These are phyloP conservation scores for Adenanthera pavonina DNA, from an alignment of 306 rosid species.

Conservation along the genomic window DNA sequence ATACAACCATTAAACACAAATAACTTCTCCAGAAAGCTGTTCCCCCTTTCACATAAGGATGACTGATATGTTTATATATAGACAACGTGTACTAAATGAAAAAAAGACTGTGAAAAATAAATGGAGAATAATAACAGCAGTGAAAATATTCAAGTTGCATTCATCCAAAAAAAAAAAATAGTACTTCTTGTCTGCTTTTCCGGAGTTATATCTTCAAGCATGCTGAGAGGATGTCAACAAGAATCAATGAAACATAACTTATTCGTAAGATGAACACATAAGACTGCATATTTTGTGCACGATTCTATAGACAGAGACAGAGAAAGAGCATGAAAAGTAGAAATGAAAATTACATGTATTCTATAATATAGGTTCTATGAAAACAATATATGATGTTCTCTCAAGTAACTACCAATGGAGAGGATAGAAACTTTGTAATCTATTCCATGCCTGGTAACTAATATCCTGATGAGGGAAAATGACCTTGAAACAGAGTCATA, in stretches of 20 bases:
- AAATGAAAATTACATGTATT: neutral
- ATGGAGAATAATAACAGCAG: neutral
- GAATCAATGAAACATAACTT: neutral
- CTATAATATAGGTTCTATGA: neutral
- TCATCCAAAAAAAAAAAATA: neutral
- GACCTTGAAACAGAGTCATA: neutral
- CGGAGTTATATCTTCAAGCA: neutral
- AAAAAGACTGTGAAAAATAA: constrained; percentile 14
- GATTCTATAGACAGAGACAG: constrained; percentile 1
- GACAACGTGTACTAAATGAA: neutral
- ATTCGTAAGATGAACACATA: neutral
- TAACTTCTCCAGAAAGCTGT: constrained; percentile 10
- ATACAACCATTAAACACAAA: neutral
- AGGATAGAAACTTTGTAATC: neutral
- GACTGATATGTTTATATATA: neutral
- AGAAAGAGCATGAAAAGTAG: neutral
- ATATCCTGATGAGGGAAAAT: neutral
- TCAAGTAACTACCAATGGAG: neutral
- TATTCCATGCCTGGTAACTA: neutral
- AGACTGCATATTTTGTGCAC: neutral
- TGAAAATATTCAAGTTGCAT: neutral
- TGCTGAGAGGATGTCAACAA: neutral
- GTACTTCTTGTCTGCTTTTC: neutral
- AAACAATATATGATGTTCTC: neutral
- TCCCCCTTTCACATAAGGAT: neutral